Conservation (phyloP, 768 basidiomycete species). For the Lanmaoa rubissima region DNA sequence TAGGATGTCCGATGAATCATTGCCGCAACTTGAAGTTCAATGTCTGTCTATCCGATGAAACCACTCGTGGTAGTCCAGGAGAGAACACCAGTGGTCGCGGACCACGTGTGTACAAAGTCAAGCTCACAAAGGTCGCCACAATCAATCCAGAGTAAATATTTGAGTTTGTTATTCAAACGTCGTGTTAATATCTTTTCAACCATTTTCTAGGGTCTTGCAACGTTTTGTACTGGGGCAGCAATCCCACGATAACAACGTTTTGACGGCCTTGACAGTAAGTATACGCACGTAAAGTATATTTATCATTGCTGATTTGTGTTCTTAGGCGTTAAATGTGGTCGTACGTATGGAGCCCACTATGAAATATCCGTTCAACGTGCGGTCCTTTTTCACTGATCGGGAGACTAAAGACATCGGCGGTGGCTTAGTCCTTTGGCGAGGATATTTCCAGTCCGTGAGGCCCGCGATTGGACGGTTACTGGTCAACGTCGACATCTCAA, state of each 20-base stretch:
- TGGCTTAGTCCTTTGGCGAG: slow-evolving; percentile 73
- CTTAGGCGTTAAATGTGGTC: slow-evolving; percentile 69
- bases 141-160: slow-evolving; percentile 53
- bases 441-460: slow-evolving; percentile 78
- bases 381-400: slow-evolving; percentile 67
- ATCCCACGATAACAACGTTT: slow-evolving; percentile 62
- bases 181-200: slow-evolving; percentile 1
- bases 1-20: slow-evolving; percentile 1
- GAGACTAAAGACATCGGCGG: slow-evolving; percentile 54
- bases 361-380: slow-evolving; percentile 66
- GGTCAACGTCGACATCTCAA: slow-evolving; percentile 76
- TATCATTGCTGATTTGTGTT: background rate
- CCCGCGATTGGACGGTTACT: slow-evolving; percentile 63
- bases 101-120: slow-evolving; percentile 68
- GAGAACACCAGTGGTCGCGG: slow-evolving; percentile 36
- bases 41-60: slow-evolving; percentile 48
- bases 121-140: slow-evolving; percentile 53
- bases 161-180: slow-evolving; percentile 21
- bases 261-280: slow-evolving; percentile 64
- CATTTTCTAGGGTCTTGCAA: slow-evolving; percentile 50
- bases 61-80: slow-evolving; percentile 31
- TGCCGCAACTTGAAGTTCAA: slow-evolving; percentile 48
- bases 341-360: slow-evolving; percentile 72
- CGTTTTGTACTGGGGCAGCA: slow-evolving; percentile 66
- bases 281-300: background rate